Evolutionary conservation across 1,284 basidiomycete species (phyloP).

Genomic region (Ganoderma multipileum): DNA sequence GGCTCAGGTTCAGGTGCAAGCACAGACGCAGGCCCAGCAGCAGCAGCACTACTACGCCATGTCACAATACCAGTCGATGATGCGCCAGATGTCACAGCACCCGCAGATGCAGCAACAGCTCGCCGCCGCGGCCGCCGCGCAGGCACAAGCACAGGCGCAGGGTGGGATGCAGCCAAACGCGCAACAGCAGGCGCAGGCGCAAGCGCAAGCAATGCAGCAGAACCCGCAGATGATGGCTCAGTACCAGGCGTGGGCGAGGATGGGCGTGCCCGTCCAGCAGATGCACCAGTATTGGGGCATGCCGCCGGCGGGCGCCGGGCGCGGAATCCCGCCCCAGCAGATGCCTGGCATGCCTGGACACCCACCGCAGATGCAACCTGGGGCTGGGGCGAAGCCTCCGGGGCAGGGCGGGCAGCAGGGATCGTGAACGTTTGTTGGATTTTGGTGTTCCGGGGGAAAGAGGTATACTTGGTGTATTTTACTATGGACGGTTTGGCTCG

Average conservation of each 20-base stretch:
- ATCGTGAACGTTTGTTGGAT: slow-evolving; percentile 32
- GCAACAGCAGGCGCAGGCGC: slow-evolving; percentile 29
- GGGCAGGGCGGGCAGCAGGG: slow-evolving; percentile 47
- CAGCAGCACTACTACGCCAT: slow-evolving; percentile 32
- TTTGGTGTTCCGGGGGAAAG: neutral
- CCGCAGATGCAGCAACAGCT: slow-evolving; percentile 33
- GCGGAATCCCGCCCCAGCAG: slow-evolving; percentile 37
- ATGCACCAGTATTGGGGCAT: slow-evolving; percentile 39
- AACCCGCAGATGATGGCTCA: slow-evolving; percentile 41
- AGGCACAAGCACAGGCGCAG: slow-evolving; percentile 11
- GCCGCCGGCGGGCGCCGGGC: slow-evolving; percentile 34
- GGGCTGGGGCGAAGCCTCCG: slow-evolving; percentile 39
- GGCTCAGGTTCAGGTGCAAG: slow-evolving; percentile 10
- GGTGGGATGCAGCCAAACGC: slow-evolving; percentile 19
- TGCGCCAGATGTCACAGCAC: slow-evolving; percentile 21
- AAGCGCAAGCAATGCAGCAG: slow-evolving; percentile 37
- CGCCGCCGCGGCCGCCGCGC: slow-evolving; percentile 17
- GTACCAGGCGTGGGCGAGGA: slow-evolving; percentile 36
- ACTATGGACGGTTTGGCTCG: slow-evolving; percentile 3
- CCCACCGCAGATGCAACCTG: slow-evolving; percentile 42
- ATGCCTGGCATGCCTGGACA: slow-evolving; percentile 38
- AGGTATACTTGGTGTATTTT: neutral
- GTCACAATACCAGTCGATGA: slow-evolving; percentile 14
- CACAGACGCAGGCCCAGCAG: slow-evolving; percentile 26
- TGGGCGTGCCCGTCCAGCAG: slow-evolving; percentile 32